Evolutionary conservation across 2,329 filamentous ascomycete species (phyloP).

Genomic region (Fusarium multiceps): DNA sequence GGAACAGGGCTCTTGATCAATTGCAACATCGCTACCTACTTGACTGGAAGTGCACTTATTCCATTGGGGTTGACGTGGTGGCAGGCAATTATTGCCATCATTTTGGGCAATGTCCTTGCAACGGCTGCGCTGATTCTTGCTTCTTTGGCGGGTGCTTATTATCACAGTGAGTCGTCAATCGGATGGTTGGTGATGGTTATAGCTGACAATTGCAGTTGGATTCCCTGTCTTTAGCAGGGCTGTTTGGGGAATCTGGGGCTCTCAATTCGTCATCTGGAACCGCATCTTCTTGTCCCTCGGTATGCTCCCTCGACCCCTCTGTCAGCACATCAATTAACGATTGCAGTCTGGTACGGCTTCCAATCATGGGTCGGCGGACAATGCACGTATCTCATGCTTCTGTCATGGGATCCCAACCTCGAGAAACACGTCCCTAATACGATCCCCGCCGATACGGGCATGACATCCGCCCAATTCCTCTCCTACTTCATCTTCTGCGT

Average conservation of each 20-base stretch:
- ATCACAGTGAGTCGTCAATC: slow-evolving; percentile 50
- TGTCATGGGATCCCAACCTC: slow-evolving; percentile 58
- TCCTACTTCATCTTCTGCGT: slow-evolving; percentile 58
- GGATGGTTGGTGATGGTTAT: not conserved
- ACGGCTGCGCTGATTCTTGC: slow-evolving; percentile 55
- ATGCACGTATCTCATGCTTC: slow-evolving; percentile 59
- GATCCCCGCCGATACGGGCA: slow-evolving; percentile 55
- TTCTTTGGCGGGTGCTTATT: slow-evolving; percentile 57
- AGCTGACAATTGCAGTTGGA: slow-evolving; percentile 42
- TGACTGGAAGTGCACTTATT: slow-evolving; percentile 56
- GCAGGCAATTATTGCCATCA: slow-evolving; percentile 57
- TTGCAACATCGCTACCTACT: slow-evolving; percentile 56
- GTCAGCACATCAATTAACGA: not conserved
- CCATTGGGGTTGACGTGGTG: slow-evolving; percentile 56
- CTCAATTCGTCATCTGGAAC: slow-evolving; percentile 57
- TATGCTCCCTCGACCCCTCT: slow-evolving; percentile 29
- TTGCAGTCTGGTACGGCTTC: slow-evolving; percentile 53
- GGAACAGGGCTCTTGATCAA: slow-evolving; percentile 59
- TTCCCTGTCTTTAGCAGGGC: slow-evolving; percentile 55
- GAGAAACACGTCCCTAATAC: slow-evolving; percentile 56
- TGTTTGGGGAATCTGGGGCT: slow-evolving; percentile 57
- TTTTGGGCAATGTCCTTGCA: slow-evolving; percentile 54
- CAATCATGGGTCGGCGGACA: slow-evolving; percentile 61
- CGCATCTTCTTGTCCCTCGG: slow-evolving; percentile 56
- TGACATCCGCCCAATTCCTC: slow-evolving; percentile 58